These are phyloP conservation scores for Chlamydomonas eustigma DNA, from an alignment of 139 green algal genomes.

Conservation along the genomic window DNA sequence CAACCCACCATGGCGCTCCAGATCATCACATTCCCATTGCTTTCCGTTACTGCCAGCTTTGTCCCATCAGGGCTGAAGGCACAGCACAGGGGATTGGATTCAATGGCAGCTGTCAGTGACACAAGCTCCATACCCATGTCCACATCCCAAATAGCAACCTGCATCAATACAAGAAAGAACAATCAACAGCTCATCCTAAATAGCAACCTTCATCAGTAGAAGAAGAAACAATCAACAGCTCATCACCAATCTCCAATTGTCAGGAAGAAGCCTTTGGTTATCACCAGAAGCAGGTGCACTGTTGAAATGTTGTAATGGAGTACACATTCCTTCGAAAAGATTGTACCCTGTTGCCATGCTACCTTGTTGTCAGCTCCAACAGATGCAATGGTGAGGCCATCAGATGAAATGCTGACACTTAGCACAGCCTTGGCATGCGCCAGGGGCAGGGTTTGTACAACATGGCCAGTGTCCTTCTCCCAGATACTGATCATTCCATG, in stretches of 20 bases:
- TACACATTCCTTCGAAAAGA: too few species aligned
- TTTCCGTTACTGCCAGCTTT: slow-evolving; percentile 44
- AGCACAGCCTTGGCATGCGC: slow-evolving; percentile 37
- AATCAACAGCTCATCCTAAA: too few species aligned
- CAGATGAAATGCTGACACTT: slow-evolving; percentile 27
- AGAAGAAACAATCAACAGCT: too few species aligned
- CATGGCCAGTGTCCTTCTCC: slow-evolving; percentile 44
- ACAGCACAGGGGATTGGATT: slow-evolving; percentile 39
- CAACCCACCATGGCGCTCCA: slow-evolving; percentile 41
- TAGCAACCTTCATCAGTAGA: too few species aligned
- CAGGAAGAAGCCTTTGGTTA: too few species aligned
- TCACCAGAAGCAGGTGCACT: too few species aligned
- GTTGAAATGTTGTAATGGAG: too few species aligned
- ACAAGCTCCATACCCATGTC: slow-evolving; percentile 42
- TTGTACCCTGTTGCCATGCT: too few species aligned
- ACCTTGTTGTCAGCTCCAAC: slow-evolving; percentile 45
- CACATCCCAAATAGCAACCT: slow-evolving; percentile 47
- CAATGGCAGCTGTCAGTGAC: slow-evolving; percentile 37
- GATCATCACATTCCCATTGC: slow-evolving; percentile 43
- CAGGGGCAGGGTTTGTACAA: slow-evolving; percentile 42
- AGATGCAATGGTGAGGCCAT: slow-evolving; percentile 38
- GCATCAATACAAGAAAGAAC: too few species aligned
- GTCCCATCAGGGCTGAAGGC: slow-evolving; percentile 40
- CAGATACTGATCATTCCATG: slow-evolving; percentile 48
- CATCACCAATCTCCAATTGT: too few species aligned